A percentile compares a stretch with the other conserved stretches of the same genome.
Evolutionary conservation across 2,329 filamentous ascomycete genomes (phyloP).

Genomic region (Alternaria panax): DNA sequence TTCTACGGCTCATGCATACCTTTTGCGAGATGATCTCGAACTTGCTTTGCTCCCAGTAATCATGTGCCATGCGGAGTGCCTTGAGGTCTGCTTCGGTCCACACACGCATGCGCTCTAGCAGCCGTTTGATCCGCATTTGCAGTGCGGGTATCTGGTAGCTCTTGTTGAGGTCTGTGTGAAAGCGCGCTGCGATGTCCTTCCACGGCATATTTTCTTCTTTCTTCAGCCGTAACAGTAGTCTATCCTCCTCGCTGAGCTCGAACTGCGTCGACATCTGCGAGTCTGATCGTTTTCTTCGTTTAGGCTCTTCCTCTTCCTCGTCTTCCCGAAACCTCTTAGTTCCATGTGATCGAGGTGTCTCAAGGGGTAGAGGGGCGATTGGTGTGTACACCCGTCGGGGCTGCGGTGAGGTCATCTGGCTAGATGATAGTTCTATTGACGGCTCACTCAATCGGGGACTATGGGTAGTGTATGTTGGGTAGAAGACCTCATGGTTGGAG

Average conservation of each 20-base stretch:
- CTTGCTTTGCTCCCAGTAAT: slow-evolving; percentile 62
- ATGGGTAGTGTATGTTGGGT: slow-evolving; percentile 37
- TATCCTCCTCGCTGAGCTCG: slow-evolving; percentile 60
- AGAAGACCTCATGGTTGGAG: slow-evolving; percentile 42
- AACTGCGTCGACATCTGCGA: slow-evolving; percentile 42
- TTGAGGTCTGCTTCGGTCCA: slow-evolving; percentile 61
- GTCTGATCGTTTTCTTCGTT: slow-evolving; percentile 54
- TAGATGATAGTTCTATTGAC: slow-evolving; percentile 34
- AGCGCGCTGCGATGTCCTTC: slow-evolving; percentile 62
- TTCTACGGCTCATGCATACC: slow-evolving; percentile 38
- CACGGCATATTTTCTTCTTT: slow-evolving; percentile 61
- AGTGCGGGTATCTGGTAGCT: slow-evolving; percentile 60
- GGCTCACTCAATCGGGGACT: slow-evolving; percentile 46
- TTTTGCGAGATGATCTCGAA: slow-evolving; percentile 63
- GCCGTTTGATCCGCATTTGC: slow-evolving; percentile 63
- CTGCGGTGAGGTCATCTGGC: slow-evolving; percentile 46
- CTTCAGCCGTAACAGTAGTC: slow-evolving; percentile 59
- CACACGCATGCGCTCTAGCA: slow-evolving; percentile 59
- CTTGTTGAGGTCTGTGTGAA: slow-evolving; percentile 58
- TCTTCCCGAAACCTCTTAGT: slow-evolving; percentile 52
- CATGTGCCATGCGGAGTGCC: slow-evolving; percentile 59
- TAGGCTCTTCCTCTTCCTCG: slow-evolving; percentile 44
- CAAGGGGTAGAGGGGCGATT: slow-evolving; percentile 55
- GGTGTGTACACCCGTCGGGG: slow-evolving; percentile 53
- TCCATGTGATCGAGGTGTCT: slow-evolving; percentile 36